Evolutionary conservation across 2,329 filamentous ascomycete species (phyloP), one percentile per base, ranked within the genome.

Genomic region (Colletotrichum liaoningense): DNA sequence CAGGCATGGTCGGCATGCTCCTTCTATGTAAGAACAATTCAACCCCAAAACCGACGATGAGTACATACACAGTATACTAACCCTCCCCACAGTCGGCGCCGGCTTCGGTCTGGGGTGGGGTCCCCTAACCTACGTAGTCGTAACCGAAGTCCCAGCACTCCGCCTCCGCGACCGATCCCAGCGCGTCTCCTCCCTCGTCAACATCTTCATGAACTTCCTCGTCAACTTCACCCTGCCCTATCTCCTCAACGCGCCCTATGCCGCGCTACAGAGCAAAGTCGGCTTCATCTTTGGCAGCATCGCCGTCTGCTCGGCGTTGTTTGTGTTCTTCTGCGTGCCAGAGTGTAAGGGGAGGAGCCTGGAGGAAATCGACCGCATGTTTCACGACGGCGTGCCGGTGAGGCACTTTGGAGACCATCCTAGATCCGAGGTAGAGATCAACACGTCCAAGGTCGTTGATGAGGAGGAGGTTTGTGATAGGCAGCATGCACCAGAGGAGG

Each of bases 71-170:
- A 35, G 33, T 42, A 0, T 5, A 19, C 38, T 42, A 1, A 42
- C 2, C 16, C 16, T 42, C 2, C 3, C 6, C 16, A 42, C 6
- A 42, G 16, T 80, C 42, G 75, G 72, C 35, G 72, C 80, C 54
- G 80, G 80, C 22, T 82, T 80, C 72, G 75, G 75, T 49, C 74
- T 81, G 1, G 81, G 79, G 16, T 84, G 81, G 80, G 82, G 79
- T 1, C 83, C 82, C 2, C 63, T 81, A 0, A 78, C 77, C 4
- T 82, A 84, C 66, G 80, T 83, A 59, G 77, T 84, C 54, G 77
- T 79, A 1, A 79, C 82, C 4, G 83, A 84, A 67, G 63, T 84
- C 3, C 79, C 82, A 26, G 60, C 71, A 4, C 62, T 66, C 46
- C 63, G 71, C 24, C 67, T 73, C 7, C 66, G 71, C 26, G 67